Evolutionary conservation across 2,329 filamentous ascomycete species (phyloP).

Genomic region (Emergomyces pasteurianus): DNA sequence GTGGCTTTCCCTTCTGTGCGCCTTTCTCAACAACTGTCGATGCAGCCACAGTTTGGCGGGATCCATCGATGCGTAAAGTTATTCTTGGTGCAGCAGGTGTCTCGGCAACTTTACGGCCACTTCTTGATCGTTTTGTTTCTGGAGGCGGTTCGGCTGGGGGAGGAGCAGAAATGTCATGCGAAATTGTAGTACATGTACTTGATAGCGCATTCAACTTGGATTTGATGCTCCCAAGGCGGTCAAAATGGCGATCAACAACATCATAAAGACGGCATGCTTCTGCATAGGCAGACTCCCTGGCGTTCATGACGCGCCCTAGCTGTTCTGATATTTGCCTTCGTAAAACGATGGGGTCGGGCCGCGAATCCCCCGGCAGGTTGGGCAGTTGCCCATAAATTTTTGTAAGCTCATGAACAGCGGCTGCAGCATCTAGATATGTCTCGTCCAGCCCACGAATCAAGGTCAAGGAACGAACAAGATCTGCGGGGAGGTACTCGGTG

Average conservation of each 20-base stretch:
- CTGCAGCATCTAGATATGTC: constrained; percentile 31
- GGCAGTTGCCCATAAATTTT: constrained; percentile 39
- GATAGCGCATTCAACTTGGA: constrained; percentile 51
- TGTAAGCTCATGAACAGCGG: constrained; percentile 31
- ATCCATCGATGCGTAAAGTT: constrained; percentile 30
- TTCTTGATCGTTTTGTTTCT: constrained; percentile 30
- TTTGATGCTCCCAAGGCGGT: constrained; percentile 47
- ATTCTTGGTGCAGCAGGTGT: constrained; percentile 26
- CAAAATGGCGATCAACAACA: constrained; percentile 45
- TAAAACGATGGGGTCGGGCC: constrained; percentile 41
- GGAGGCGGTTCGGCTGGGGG: constrained; percentile 20
- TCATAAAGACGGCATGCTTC: constrained; percentile 47
- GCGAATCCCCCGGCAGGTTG: constrained; percentile 34
- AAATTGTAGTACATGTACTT: constrained; percentile 34
- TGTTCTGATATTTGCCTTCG: constrained; percentile 46
- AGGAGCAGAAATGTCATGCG: constrained; percentile 45
- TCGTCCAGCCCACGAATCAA: constrained; percentile 43
- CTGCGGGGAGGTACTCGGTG: constrained; percentile 56
- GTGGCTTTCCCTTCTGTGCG: constrained; percentile 25
- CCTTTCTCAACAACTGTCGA: constrained; percentile 6
- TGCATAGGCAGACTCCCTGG: constrained; percentile 44
- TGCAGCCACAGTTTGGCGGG: constrained; percentile 11
- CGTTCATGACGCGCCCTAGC: constrained; percentile 42
- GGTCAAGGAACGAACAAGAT: constrained; percentile 50
- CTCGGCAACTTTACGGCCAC: constrained; percentile 27